Evolutionary conservation across 31 red algal species (phyloP).

Genomic region (Asparagopsis taxiformis): DNA sequence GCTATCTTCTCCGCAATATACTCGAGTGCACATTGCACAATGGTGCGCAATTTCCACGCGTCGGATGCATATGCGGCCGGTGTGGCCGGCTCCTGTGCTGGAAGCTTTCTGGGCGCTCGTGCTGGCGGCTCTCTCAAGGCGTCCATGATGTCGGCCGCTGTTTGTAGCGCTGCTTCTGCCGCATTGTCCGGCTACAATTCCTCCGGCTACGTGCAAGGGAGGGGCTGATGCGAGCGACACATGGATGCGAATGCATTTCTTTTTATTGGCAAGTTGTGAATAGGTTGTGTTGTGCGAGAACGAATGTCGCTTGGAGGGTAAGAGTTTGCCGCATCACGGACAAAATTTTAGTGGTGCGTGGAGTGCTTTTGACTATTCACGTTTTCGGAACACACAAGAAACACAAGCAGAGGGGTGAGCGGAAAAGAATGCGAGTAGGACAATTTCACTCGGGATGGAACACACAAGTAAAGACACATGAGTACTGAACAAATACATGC

Average conservation of each 20-base stretch:
- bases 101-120: constrained; percentile 12
- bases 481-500: not conserved
- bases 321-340: not conserved
- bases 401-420: not conserved
- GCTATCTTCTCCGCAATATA: constrained; percentile 35
- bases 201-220: not conserved
- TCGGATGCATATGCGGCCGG: constrained; percentile 15
- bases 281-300: too few species aligned
- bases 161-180: constrained; percentile 2
- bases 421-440: not conserved
- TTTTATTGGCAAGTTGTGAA: too few species aligned
- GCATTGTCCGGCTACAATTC: not conserved
- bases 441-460: not conserved
- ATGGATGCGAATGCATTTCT: too few species aligned
- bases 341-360: not conserved
- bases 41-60: not conserved
- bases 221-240: not conserved
- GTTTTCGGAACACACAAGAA: not conserved
- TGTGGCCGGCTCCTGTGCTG: constrained; percentile 19
- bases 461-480: not conserved
- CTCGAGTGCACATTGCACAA: constrained; percentile 8
- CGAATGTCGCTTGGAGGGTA: too few species aligned
- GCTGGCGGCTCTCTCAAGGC: constrained; percentile 6
- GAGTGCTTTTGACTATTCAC: not conserved
- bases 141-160: not conserved